phyloP scores from a whole-genome alignment of 2,329 filamentous ascomycete genomes.

The Geosmithia putterillii region DNA sequence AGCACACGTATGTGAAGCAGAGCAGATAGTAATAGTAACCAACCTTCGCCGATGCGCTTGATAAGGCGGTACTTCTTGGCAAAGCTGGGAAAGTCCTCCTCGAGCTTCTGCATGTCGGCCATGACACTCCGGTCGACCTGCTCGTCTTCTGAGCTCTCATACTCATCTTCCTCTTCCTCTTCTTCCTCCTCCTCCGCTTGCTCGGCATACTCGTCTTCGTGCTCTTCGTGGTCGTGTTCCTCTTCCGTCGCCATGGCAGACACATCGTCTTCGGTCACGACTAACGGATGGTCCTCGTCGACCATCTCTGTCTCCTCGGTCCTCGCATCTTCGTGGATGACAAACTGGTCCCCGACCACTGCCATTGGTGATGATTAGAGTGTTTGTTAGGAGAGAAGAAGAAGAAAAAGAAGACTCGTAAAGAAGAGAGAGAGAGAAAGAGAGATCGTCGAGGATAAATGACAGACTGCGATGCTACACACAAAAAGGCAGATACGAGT shows the following conservation, averaged over 20 bases:
- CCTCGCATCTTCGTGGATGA: conserved; percentile 35
- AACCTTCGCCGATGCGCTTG: conserved; percentile 94
- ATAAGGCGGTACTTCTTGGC: conserved; percentile 77
- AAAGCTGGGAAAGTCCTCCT: conserved; percentile 73
- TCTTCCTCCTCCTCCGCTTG: conserved; percentile 20
- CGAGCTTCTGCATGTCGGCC: conserved; percentile 79
- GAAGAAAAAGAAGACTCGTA: neutral
- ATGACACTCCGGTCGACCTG: conserved; percentile 55
- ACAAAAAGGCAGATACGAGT: no score
- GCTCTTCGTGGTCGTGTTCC: neutral
- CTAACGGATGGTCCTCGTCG: conserved; percentile 21
- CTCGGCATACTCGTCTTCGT: conserved; percentile 13
- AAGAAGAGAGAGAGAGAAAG: neutral
- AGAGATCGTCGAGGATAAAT: neutral
- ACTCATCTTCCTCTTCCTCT: conserved; percentile 21
- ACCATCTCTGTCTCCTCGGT: conserved; percentile 39
- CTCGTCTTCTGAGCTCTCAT: conserved; percentile 45
- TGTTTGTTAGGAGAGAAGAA: neutral
- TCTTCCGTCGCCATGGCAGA: conserved; percentile 4
- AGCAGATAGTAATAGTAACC: neutral
- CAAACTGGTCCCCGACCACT: conserved; percentile 21
- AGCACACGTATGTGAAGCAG: neutral
- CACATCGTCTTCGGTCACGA: conserved; percentile 13
- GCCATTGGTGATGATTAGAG: neutral
- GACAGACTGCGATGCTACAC: neutral